Base-by-base conservation (phyloP, 805 yeast species). In the Barnettozyma botsteinii region DNA sequence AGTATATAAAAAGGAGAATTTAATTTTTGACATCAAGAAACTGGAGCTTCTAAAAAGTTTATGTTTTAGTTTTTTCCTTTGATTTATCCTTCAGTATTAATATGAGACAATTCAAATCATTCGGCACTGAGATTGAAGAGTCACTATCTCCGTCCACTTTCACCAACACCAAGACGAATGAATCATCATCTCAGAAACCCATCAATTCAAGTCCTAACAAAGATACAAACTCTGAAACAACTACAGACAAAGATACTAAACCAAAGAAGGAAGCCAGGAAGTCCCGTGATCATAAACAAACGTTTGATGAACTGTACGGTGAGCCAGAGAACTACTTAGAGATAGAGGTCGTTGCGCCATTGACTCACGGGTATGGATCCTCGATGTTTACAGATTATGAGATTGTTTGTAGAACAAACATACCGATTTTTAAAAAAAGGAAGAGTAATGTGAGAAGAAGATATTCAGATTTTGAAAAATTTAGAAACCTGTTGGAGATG, bases 301-400 rank as follows among this genome's bases (percentile, higher is more conserved):
- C 86, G 4, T 81, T 80, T 59, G 84, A 77, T 47, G 95, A 87
- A 52, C 72, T 85, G 31, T 93, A 93, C 56, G 96, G 94, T 0
- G 95, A 85, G 52, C 98, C 97, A 0, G 98, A 93, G 61, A 86
- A 87, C 63, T 86, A 88, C 55, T 71, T 91, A 30, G 98, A 91
- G 62, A 79, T 93, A 26, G 97, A 89, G 60, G 95, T 88, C 43
- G 44, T 68, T 21, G 81, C 81, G 57, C 94, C 95, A 10, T 76
- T 77, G 47, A 86, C 95, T 0, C 94, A 85, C 53, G 78, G 76
- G 2, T 62, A 84, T 55, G 76, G 75, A 5, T 63, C 78, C 24
- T 73, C 77, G 22, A 77, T 81, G 79, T 91, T 72, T 60, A 91
- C 98, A 9, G 98, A 91, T 62, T 91, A 91, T 61, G 97, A 89